phyloP scores from a whole-genome alignment of 1,284 basidiomycete species.

The Heterobasidion occidentale region DNA sequence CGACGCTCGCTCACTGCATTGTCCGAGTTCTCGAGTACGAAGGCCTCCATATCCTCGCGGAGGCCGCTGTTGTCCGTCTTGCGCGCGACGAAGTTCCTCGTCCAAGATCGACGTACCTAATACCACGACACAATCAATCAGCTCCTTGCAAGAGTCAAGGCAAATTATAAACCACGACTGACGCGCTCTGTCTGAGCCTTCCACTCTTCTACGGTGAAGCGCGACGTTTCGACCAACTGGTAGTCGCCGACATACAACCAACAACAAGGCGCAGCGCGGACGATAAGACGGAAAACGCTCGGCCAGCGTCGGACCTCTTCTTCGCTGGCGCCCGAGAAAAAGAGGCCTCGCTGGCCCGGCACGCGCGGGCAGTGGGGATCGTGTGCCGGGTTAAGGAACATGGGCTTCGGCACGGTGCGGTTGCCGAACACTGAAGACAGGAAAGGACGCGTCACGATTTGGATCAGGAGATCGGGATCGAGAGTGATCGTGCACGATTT shows the following conservation, averaged over 20 bases:
- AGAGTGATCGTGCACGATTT: too few relatives aligned
- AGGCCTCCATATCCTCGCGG: background rate
- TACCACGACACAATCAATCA: too few relatives aligned
- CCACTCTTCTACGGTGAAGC: background rate
- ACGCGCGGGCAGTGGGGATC: too few relatives aligned
- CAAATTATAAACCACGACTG: background rate
- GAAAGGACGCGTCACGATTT: too few relatives aligned
- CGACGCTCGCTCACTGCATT: background rate
- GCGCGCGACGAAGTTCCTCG: background rate
- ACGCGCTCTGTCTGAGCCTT: background rate
- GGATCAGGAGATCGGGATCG: too few relatives aligned
- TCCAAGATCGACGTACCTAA: background rate
- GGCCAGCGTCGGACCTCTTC: background rate
- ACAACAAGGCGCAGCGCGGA: background rate
- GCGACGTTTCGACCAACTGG: background rate
- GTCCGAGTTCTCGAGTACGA: background rate
- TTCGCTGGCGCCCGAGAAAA: background rate
- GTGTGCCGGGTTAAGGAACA: too few relatives aligned
- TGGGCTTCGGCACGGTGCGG: too few relatives aligned
- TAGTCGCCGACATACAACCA: background rate
- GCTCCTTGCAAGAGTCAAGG: background rate
- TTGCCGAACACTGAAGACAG: too few relatives aligned
- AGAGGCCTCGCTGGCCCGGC: background rate
- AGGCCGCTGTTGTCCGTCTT: background rate
- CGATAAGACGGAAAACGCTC: background rate